Base-by-base conservation (phyloP, 2,329 filamentous ascomycete genomes). In the Alternaria metachromatica region DNA sequence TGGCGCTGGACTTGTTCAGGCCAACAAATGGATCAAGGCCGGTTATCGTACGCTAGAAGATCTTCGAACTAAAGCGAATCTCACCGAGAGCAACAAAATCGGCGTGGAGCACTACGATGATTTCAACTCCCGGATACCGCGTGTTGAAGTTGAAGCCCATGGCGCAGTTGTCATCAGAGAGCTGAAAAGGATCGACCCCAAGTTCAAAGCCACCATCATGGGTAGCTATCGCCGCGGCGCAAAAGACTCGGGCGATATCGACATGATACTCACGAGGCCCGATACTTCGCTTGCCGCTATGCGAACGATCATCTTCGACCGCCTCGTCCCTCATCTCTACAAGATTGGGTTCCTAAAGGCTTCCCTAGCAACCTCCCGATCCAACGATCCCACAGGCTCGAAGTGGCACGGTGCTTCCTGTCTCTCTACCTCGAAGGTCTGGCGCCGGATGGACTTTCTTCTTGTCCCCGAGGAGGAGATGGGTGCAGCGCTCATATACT, bases 331-430 rank as follows among this genome's bases (percentile, higher is more conserved):
- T 0, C 76, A 80, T 1, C 85, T 98, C 9, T 88, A 87, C 44
- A 72, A 79, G 1, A 76, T 83, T 6, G 85, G 83, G 0, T 96
- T 97, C 72, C 84, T 97, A 5, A 90, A 91, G 55, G 89, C 86
- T 2, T 85, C 87, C 2, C 85, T 97, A 9, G 90, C 92, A 0
- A 85, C 86, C 7, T 82, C 81, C 8, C 81, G 81, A n/a, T 82
- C 83, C 26, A 78, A 80, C 9, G 83, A 73, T 43, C 53, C 87
- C 21, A 63, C 54, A 10, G 90, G 91, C 0, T 91, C 89, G 23
- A 96, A 96, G 81, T 97, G 93, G 93, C 92, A 96, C 68, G 94
- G 95, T 4, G 94, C 92, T 56, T 96, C 91, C 43, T 87, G 89
- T 11, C 82, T 97, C 0, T 91, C 92, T 0, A 72, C 54, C 41